Conservation (phyloP, 2,329 filamentous ascomycete genomes). For the Talaromyces verruculosus region DNA sequence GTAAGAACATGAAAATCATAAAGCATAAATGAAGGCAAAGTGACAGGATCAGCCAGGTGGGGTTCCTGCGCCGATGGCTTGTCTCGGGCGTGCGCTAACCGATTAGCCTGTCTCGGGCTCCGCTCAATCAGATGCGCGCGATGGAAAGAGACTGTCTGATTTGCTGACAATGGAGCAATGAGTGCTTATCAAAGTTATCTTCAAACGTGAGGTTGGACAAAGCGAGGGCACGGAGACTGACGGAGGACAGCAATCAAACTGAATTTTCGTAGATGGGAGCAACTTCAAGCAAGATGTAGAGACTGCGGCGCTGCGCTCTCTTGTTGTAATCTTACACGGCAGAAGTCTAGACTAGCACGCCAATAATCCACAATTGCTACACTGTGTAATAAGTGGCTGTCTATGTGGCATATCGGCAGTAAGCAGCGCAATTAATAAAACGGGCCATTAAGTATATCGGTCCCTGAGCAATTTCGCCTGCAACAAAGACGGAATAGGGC, state of each 20-base stretch:
- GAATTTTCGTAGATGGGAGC: not conserved
- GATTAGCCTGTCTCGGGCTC: conserved; percentile 1
- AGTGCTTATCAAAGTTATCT: conserved; percentile 1
- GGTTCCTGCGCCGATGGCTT: conserved; percentile 7
- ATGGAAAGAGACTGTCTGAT: not conserved
- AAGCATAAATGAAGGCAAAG: not conserved
- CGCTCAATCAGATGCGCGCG: not conserved
- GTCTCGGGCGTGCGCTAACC: conserved; percentile 18
- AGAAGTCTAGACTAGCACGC: not conserved
- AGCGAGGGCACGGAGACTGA: not conserved
- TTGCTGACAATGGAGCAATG: not conserved
- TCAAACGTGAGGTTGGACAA: conserved; percentile 4
- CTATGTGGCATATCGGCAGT: not conserved
- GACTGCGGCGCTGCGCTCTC: too few species aligned
- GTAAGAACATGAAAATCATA: not conserved
- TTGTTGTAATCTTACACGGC: not conserved
- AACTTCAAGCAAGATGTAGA: not conserved
- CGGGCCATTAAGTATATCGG: not conserved
- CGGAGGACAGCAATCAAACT: not conserved
- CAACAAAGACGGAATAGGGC: conserved; percentile 6
- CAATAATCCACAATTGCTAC: not conserved
- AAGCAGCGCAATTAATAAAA: not conserved
- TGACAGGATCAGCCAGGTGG: conserved; percentile 17
- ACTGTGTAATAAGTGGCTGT: not conserved
- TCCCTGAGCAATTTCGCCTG: conserved; percentile 1